Evolutionary conservation across 345 rosid genomes (phyloP).

Genomic region (Hevea brasiliensis): DNA sequence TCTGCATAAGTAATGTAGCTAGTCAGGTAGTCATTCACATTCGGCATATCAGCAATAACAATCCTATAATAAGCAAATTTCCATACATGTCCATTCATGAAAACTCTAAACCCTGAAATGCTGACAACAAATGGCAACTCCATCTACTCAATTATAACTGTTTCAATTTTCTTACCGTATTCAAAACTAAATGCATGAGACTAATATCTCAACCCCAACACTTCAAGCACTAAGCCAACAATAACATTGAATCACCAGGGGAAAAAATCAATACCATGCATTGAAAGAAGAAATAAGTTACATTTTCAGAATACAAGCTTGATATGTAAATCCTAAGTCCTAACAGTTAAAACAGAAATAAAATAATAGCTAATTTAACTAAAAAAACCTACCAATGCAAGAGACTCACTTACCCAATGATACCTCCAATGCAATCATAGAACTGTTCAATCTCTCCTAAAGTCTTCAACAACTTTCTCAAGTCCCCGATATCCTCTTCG

Average conservation of each 20-base stretch:
- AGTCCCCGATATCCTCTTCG: slow-evolving; percentile 44
- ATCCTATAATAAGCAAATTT: neutral
- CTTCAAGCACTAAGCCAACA: neutral
- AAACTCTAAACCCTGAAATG: neutral
- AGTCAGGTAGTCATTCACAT: neutral
- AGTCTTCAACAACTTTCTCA: slow-evolving; percentile 50
- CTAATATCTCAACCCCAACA: neutral
- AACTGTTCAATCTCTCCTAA: slow-evolving; percentile 68
- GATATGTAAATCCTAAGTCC: too few relatives aligned
- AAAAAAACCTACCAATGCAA: too few relatives aligned
- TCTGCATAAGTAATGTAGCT: neutral
- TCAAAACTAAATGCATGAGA: neutral
- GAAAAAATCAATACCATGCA: neutral
- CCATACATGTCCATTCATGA: neutral
- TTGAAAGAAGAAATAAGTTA: neutral
- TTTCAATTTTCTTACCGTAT: neutral
- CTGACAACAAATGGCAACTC: neutral
- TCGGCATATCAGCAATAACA: neutral
- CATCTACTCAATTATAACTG: neutral
- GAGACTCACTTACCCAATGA: slow-evolving; percentile 59
- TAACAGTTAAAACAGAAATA: too few relatives aligned
- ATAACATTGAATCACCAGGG: neutral
- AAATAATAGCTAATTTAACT: too few relatives aligned
- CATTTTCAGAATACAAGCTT: neutral
- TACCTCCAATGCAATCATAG: slow-evolving; percentile 91